Conservation (phyloP, 2,329 filamentous ascomycete genomes). For the Thermoascus crustaceus region DNA sequence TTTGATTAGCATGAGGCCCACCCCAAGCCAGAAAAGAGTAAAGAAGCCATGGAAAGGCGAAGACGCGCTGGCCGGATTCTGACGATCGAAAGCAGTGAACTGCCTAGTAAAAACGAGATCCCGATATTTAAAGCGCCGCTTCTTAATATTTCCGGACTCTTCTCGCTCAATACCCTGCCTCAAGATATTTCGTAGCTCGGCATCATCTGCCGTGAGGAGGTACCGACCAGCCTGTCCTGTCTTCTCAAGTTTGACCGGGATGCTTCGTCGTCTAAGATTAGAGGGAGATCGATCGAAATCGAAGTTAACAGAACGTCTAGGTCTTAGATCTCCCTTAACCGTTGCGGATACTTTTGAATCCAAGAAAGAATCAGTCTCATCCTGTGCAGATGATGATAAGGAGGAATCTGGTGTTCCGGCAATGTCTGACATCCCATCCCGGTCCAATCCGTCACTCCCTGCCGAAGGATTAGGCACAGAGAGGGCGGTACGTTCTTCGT, state of each 20-base stretch:
- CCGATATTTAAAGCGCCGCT: constrained; percentile 33
- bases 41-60: constrained; percentile 74
- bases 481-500: too few species aligned
- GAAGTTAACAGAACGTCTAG: too few species aligned
- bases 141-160: constrained; percentile 26
- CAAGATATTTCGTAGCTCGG: constrained; percentile 41
- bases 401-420: too few species aligned
- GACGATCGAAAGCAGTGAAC: constrained; percentile 66
- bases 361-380: too few species aligned
- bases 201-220: constrained; percentile 43
- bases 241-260: constrained; percentile 41
- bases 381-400: constrained; percentile 3
- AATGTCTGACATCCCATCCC: too few species aligned
- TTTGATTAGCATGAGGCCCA: constrained; percentile 58
- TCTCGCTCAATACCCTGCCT: constrained; percentile 33
- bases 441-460: too few species aligned
- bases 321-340: too few species aligned
- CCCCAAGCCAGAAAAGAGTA: constrained; percentile 60
- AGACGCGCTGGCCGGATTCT: constrained; percentile 56
- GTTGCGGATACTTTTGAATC: too few species aligned
- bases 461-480: too few species aligned
- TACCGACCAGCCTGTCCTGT: constrained; percentile 41
- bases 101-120: constrained; percentile 64
- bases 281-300: too few species aligned
- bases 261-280: too few species aligned